phyloP scores from a whole-genome alignment of 352 stramenopile genomes.

The Pythium grandisporangium region DNA sequence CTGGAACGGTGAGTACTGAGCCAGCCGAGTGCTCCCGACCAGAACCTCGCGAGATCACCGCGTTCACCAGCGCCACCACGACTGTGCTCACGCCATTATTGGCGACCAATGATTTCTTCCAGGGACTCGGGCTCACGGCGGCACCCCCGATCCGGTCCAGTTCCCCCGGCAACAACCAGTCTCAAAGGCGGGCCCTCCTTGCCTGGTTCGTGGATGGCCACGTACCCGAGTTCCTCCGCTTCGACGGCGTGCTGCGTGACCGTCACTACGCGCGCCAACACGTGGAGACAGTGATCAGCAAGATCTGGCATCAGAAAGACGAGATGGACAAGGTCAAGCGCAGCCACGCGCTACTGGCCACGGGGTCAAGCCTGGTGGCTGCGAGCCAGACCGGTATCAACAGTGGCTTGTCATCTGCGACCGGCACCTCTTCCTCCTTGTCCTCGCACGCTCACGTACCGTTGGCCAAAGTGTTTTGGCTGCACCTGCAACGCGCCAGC shows the following conservation, averaged over 20 bases:
- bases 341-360: conserved; percentile 6
- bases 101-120: conserved; percentile 23
- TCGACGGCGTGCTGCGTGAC: conserved; percentile 53
- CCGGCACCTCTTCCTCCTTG: no score
- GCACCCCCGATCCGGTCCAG: no score
- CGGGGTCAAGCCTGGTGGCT: no score
- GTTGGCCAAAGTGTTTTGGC: conserved; percentile 23
- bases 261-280: conserved; percentile 29
- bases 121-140: conserved; percentile 15
- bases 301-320: conserved; percentile 55
- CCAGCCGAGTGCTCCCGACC: no score
- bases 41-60: conserved; percentile 23
- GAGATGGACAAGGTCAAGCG: conserved; percentile 29
- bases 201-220: no score
- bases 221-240: conserved; percentile 46
- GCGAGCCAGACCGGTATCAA: no score
- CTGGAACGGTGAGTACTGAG: no score
- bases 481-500: conserved; percentile 25
- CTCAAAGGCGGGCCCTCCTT: no score
- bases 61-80: neutral
- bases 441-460: conserved; percentile 5
- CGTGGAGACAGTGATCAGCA: conserved; percentile 35
- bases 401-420: no score
- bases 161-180: no score
- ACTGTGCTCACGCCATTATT: conserved; percentile 4